Evolutionary conservation across 2,329 filamentous ascomycete species (phyloP).

Genomic region (Plenodomus biglobosus): DNA sequence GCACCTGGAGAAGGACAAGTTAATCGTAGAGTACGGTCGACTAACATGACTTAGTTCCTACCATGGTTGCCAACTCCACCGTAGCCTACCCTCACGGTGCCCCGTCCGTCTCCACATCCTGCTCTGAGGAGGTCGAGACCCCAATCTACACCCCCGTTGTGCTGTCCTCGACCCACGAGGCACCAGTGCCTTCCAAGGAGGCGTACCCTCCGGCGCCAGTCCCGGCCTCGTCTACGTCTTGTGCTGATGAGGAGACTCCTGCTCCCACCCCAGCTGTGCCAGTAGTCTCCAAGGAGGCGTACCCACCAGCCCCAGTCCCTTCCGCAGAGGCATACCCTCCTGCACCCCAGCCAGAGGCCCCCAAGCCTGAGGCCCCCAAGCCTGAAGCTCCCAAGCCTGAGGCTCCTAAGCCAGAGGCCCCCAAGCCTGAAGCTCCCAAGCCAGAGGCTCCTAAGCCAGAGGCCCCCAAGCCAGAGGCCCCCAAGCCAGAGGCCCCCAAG

Average conservation of each 20-base stretch:
- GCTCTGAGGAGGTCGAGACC: constrained; percentile 68
- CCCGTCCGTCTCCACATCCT: constrained; percentile 74
- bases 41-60: constrained; percentile 26
- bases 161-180: constrained; percentile 15
- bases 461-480: constrained; percentile 3
- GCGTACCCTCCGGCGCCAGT: constrained; percentile 12
- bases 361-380: constrained; percentile 36
- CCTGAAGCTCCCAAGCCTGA: constrained; percentile 6
- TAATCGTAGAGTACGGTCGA: neutral
- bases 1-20: neutral
- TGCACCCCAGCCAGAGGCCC: constrained; percentile 59
- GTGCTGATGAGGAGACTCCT: neutral
- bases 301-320: constrained; percentile 19
- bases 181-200: constrained; percentile 9
- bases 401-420: neutral
- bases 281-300: constrained; percentile 15
- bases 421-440: constrained; percentile 3
- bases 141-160: constrained; percentile 47
- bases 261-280: constrained; percentile 7
- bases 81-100: constrained; percentile 34
- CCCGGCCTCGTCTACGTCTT: constrained; percentile 4
- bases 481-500: constrained; percentile 7
- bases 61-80: constrained; percentile 31
- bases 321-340: constrained; percentile 28
- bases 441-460: constrained; percentile 2